Evolutionary conservation across 2,329 filamentous ascomycete genomes (phyloP).

Genomic region (Colletotrichum lupini): DNA sequence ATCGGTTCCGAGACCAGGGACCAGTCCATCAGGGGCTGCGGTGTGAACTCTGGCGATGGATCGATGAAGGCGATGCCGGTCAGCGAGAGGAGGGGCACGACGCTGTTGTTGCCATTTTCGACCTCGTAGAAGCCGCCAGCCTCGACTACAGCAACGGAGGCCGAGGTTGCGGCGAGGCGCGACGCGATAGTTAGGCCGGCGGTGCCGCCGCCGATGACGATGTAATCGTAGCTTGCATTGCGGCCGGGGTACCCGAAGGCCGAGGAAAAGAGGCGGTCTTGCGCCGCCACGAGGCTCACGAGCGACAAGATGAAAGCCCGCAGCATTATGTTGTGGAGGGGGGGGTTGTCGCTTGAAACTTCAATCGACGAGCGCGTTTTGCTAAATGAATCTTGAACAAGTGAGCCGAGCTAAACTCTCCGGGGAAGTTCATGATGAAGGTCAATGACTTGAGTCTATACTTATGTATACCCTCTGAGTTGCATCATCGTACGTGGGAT

Average conservation of each 20-base stretch:
- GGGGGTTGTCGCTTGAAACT: neutral
- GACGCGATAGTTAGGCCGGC: constrained; percentile 48
- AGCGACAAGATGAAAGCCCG: neutral
- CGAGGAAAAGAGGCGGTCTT: constrained; percentile 21
- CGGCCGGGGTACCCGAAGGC: constrained; percentile 35
- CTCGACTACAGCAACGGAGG: constrained; percentile 51
- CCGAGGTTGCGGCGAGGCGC: constrained; percentile 45
- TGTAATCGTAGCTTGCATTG: constrained; percentile 36
- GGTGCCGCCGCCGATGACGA: constrained; percentile 51
- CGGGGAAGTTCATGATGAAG: neutral
- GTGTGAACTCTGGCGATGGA: constrained; percentile 33
- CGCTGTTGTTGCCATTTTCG: constrained; percentile 41
- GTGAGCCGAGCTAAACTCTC: neutral
- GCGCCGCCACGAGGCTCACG: neutral
- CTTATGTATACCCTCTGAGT: neutral
- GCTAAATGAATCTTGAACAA: neutral
- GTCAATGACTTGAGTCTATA: no score
- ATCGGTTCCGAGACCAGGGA: constrained; percentile 41
- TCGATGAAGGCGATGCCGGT: constrained; percentile 34
- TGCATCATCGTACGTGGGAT: neutral
- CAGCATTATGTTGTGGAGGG: neutral
- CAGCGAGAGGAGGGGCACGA: constrained; percentile 38
- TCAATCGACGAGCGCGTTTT: neutral
- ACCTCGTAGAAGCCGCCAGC: constrained; percentile 49
- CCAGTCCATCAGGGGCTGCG: constrained; percentile 44